Base-by-base conservation (phyloP, 257 asterid species). In the Solanum ahanhuiri region DNA sequence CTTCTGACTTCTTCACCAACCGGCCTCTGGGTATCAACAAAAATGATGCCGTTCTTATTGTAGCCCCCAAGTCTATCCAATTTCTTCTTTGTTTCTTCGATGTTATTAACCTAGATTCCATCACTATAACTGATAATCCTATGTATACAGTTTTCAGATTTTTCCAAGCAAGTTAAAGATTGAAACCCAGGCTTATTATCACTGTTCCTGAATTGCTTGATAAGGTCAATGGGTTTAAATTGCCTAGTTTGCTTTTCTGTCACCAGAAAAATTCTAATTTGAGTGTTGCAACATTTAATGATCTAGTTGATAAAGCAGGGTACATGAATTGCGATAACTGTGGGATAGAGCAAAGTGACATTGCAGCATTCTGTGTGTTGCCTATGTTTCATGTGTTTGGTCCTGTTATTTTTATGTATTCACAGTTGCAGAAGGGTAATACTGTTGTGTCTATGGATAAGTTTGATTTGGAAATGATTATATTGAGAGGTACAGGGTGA, bases 381-480 rank as follows among this genome's bases (percentile, higher is more conserved):
- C 92, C 92, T 4, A 25, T 90, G 91, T 91, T 88, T 85, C 91
- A 90, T 77, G 57, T 89, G 31, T 89, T 63, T 22, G 91, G 90
- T 6, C 39, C 90, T 85, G 73, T 88, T 41, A 86, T 33, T 12
- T 9, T 86, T 39, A 8, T 83, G 30, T 91, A 84, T 15, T 88
- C 91, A 8, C 93, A 88, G 90, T 81, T 91, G 39, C 93, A 87
- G 87, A 71, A 90, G 64, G 93, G 90, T 73, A 89, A 88, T 54
- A 12, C 81, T 34, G 92, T 86, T 85, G 95, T 90, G 48, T 87
- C 84, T 66, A 90, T 89, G 93, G 76, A 76, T 15, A 82, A 23
- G 83, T 84, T 83, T 14, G 91, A 82, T 12, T 86, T 87, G 86
- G 87, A 81, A 71, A 81, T 86, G 64, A 83, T 88, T 89, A 88